Conservation (phyloP, 371 early-diverging fungal genomes). For the Circinella minor region DNA sequence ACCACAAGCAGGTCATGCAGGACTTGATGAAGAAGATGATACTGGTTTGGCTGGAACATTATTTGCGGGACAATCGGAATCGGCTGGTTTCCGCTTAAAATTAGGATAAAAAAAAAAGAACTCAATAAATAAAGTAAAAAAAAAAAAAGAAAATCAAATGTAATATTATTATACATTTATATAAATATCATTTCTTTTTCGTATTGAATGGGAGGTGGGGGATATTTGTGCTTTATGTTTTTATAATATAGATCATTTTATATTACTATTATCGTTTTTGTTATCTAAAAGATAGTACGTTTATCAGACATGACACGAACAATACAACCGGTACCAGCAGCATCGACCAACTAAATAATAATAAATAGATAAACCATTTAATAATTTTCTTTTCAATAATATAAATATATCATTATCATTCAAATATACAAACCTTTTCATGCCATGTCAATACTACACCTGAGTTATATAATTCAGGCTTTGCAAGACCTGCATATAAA, state of each 20-base stretch:
- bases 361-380: too few species aligned
- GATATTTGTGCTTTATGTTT: background rate
- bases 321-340: conserved; percentile 85
- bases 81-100: conserved; percentile 61
- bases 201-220: too few species aligned
- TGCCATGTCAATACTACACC: conserved; percentile 88
- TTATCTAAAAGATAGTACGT: conserved; percentile 64
- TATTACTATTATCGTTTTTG: background rate
- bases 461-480: conserved; percentile 85
- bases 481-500: conserved; percentile 88
- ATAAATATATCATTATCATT: too few species aligned
- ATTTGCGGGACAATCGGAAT: conserved; percentile 58
- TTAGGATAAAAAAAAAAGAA: conserved; percentile 25
- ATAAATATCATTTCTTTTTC: background rate
- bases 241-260: background rate
- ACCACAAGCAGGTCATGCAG: conserved; percentile 67
- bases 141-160: background rate
- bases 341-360: conserved; percentile 70
- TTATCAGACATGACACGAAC: conserved; percentile 91
- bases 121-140: too few species aligned
- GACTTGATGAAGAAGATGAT: conserved; percentile 45
- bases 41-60: conserved; percentile 51
- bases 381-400: too few species aligned
- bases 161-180: background rate
- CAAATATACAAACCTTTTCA: conserved; percentile 74